Conservation (phyloP, 2,329 filamentous ascomycete genomes). For the Arthrobotrys sphaeroides region DNA sequence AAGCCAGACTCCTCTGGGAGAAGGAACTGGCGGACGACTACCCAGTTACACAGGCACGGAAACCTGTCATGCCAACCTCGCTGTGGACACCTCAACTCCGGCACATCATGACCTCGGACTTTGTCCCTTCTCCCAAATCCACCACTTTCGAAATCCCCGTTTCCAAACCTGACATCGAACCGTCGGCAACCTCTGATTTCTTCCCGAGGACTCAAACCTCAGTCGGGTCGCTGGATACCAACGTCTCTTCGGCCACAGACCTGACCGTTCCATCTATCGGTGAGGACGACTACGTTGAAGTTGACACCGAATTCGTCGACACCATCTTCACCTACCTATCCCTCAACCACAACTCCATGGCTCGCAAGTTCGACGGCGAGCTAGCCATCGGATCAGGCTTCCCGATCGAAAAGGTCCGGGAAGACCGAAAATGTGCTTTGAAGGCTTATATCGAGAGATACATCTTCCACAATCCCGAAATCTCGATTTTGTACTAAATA, state of each 20-base stretch:
- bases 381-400: constrained; percentile 48
- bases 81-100: constrained; percentile 46
- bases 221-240: constrained; percentile 35
- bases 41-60: constrained; percentile 32
- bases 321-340: constrained; percentile 51
- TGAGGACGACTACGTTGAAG: constrained; percentile 46
- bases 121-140: constrained; percentile 29
- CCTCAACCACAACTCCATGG: constrained; percentile 49
- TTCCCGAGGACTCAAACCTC: constrained; percentile 46
- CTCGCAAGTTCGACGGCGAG: constrained; percentile 46
- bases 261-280: constrained; percentile 43
- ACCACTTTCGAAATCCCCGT: constrained; percentile 37
- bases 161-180: constrained; percentile 19
- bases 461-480: constrained; percentile 41
- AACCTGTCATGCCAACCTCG: constrained; percentile 42
- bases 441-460: constrained; percentile 52
- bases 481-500: constrained; percentile 22
- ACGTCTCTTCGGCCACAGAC: constrained; percentile 29
- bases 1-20: constrained; percentile 42
- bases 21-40: constrained; percentile 48
- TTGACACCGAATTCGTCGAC: constrained; percentile 45
- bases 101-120: constrained; percentile 48
- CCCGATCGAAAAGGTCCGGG: constrained; percentile 36
- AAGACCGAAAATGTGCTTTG: constrained; percentile 46
- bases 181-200: constrained; percentile 15